These are phyloP conservation scores for Excoecaria cochinchinensis DNA, from an alignment of 345 rosid genomes.

Conservation along the genomic window DNA sequence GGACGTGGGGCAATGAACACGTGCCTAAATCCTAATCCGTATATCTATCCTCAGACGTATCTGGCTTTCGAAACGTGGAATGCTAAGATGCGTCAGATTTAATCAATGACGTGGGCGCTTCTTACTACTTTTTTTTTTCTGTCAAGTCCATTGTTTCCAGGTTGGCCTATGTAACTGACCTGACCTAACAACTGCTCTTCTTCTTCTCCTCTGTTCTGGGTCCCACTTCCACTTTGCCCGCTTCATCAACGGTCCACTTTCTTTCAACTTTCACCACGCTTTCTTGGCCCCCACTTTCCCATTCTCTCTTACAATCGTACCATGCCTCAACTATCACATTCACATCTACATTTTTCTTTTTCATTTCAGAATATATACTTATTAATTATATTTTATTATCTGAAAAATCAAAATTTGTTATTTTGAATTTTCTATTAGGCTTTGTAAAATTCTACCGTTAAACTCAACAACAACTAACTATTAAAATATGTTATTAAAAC, in stretches of 20 bases:
- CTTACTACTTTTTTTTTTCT: not conserved
- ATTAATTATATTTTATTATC: too few relatives aligned
- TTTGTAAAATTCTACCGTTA: too few relatives aligned
- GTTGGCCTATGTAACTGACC: not conserved
- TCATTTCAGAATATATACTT: not conserved
- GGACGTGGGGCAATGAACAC: not conserved
- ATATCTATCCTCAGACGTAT: not conserved
- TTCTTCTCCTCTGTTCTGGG: not conserved
- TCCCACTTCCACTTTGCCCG: not conserved
- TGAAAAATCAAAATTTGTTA: too few relatives aligned
- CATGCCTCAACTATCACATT: not conserved
- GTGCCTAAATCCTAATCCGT: not conserved
- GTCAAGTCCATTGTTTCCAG: not conserved
- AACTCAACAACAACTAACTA: too few relatives aligned
- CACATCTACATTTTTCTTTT: too few relatives aligned
- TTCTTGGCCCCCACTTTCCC: constrained; percentile 6
- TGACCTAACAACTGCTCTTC: not conserved
- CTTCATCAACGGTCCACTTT: not conserved
- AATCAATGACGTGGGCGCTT: not conserved
- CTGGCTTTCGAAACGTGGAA: not conserved
- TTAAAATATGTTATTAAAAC: too few relatives aligned
- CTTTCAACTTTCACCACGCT: not conserved
- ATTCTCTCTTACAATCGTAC: not conserved
- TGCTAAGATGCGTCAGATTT: not conserved
- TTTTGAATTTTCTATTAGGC: too few relatives aligned